Conservation (phyloP, 352 stramenopile species). For the Phytophthora chlamydospora region DNA sequence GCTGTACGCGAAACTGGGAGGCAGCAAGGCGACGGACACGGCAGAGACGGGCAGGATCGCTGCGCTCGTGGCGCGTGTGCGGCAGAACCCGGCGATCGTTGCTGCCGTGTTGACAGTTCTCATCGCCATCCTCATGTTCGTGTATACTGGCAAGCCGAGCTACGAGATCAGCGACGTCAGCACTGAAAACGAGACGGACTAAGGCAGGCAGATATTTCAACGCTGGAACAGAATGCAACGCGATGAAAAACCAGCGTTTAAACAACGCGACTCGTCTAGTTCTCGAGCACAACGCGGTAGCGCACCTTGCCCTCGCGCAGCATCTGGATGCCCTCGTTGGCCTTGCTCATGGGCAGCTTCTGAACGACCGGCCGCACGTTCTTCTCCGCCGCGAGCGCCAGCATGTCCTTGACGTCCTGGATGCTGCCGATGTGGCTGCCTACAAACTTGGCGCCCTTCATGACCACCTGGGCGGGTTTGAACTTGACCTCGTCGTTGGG, state of each 20-base stretch:
- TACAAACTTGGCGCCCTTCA: slow-evolving; percentile 45
- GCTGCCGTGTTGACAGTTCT: slow-evolving; percentile 49
- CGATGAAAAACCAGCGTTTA: slow-evolving; percentile 2
- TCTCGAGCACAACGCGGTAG: slow-evolving; percentile 59
- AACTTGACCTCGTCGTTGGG: slow-evolving; percentile 68
- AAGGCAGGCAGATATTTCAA: slow-evolving; percentile 5
- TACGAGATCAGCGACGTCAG: slow-evolving; percentile 36
- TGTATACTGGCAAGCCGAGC: slow-evolving; percentile 64
- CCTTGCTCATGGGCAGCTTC: slow-evolving; percentile 55
- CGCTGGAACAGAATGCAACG: not conserved
- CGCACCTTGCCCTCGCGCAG: slow-evolving; percentile 44
- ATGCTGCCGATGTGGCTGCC: slow-evolving; percentile 84
- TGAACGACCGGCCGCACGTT: slow-evolving; percentile 63
- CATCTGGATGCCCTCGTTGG: slow-evolving; percentile 53
- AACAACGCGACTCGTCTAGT: slow-evolving; percentile 21
- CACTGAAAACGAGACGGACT: slow-evolving; percentile 10
- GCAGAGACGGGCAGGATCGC: slow-evolving; percentile 15
- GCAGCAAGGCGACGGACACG: slow-evolving; percentile 19
- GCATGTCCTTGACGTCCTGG: slow-evolving; percentile 81
- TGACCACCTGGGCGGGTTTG: slow-evolving; percentile 55
- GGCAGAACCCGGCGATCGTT: slow-evolving; percentile 46
- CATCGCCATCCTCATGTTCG: slow-evolving; percentile 66
- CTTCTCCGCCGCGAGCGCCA: slow-evolving; percentile 76
- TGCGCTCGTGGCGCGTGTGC: slow-evolving; percentile 30
- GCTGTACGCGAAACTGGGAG: slow-evolving; percentile 72